Evolutionary conservation across 169 alveolate species (phyloP), one percentile per base, ranked within the genome.

Genomic region (Eimeria tenella): DNA sequence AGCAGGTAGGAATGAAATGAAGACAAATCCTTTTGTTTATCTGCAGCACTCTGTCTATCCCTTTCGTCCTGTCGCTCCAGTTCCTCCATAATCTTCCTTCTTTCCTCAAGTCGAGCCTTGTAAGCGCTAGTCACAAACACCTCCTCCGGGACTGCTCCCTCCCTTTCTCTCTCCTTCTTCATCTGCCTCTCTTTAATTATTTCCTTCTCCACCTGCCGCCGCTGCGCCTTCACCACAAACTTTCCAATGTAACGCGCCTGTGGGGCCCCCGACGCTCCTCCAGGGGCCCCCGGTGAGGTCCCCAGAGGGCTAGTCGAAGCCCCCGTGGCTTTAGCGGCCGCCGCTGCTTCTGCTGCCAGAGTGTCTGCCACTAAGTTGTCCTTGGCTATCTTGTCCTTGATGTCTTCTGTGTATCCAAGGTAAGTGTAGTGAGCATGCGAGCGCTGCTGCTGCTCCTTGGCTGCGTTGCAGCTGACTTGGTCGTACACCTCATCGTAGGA

Each of bases 131-230:
- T 90, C 25, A 90, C 73, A 21, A 90, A 90, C 42, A 62, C 90
- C 49, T 90, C 94, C 50, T 31, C 82, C 5, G 52, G 56, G 25
- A 8, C 21, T 31, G 31, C 82, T 25, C 55, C 73, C 65, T 75
- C 90, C 71, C 77, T 79, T 58, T 75, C 94, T 19, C 84, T 68
- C 84, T 90, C 91, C 42, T 63, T 58, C 84, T 90, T 52, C 74
- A 62, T 56, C 74, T 90, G 90, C 56, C 90, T 60, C 90, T 90
- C 94, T 25, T 77, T 55, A 4, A 77, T 65, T 5, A 90, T 90
- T 25, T 90, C 94, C 6, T 84, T 13, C 84, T 90, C 94, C 71
- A 90, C 19, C 73, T 77, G 88, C 23, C 94, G 88, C 82, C 94
- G 75, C 63, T 65, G 70, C 5, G 91, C 90, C 9, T 56, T 49